Conservation (phyloP, 495 filamentous ascomycete genomes). For the Aspergillus haitiensis region DNA sequence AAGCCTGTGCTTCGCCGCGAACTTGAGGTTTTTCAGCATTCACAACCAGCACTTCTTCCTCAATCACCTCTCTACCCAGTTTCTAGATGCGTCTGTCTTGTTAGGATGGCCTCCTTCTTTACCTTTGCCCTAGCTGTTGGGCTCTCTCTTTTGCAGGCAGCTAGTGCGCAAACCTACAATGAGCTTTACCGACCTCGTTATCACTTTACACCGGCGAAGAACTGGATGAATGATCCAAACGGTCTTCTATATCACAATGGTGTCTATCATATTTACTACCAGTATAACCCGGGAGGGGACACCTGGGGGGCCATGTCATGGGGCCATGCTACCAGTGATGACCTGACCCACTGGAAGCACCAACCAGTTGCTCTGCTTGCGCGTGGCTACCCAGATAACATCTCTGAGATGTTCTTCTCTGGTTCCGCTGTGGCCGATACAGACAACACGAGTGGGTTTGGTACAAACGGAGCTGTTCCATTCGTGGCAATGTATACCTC, state of each 20-base stretch:
- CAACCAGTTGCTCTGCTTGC: constrained; percentile 39
- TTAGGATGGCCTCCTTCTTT: too few relatives aligned
- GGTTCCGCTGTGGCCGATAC: constrained; percentile 54
- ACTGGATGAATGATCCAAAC: constrained; percentile 64
- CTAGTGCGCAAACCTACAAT: constrained; percentile 29
- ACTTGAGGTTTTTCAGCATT: too few relatives aligned
- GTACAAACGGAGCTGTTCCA: constrained; percentile 48
- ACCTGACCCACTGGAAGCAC: constrained; percentile 43
- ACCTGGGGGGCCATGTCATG: constrained; percentile 42
- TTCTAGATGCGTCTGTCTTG: too few relatives aligned
- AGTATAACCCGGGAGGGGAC: constrained; percentile 40
- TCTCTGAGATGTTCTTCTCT: constrained; percentile 53
- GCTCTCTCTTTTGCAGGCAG: too few relatives aligned
- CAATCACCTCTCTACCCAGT: too few relatives aligned
- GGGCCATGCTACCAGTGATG: constrained; percentile 43
- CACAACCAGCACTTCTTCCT: too few relatives aligned
- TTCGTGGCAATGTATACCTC: constrained; percentile 59
- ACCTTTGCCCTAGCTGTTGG: too few relatives aligned
- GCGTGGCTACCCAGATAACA: constrained; percentile 43
- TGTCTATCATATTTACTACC: constrained; percentile 43
- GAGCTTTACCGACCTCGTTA: constrained; percentile 46
- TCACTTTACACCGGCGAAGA: constrained; percentile 53
- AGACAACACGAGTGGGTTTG: constrained; percentile 60
- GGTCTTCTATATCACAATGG: constrained; percentile 49
- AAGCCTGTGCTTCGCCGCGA: too few relatives aligned